Conservation (phyloP, 208 protist genomes). For the Strigomonas culicis region DNA sequence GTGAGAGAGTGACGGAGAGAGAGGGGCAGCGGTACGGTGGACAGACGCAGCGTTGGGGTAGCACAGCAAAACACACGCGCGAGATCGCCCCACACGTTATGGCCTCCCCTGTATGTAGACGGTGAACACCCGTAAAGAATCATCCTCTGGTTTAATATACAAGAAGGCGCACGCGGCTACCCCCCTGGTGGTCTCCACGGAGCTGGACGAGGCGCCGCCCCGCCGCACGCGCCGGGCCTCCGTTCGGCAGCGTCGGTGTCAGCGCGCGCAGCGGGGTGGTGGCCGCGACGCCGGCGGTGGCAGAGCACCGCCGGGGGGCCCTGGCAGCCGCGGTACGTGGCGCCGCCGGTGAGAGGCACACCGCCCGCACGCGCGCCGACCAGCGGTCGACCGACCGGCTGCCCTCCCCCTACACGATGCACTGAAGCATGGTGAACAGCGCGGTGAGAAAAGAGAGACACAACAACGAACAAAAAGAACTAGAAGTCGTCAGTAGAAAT, state of each 20-base stretch:
- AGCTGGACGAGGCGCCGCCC: neutral
- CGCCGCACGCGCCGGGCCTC: neutral
- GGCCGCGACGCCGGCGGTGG: constrained; percentile 7
- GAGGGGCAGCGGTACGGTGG: too few relatives aligned
- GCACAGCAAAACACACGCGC: too few relatives aligned
- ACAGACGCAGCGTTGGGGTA: too few relatives aligned
- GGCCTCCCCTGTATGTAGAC: too few relatives aligned
- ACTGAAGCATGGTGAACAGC: constrained; percentile 7
- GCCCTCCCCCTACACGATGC: constrained; percentile 4
- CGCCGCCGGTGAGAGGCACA: neutral
- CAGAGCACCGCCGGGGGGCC: constrained; percentile 3
- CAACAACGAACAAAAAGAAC: neutral
- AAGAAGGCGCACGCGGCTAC: too few relatives aligned
- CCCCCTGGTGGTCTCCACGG: neutral
- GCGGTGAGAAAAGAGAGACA: neutral
- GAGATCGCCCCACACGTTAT: too few relatives aligned
- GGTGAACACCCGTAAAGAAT: too few relatives aligned
- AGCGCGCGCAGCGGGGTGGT: too few relatives aligned
- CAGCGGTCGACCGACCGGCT: neutral
- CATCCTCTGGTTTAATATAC: too few relatives aligned
- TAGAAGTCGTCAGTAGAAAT: neutral
- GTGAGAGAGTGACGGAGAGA: too few relatives aligned
- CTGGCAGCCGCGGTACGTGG: constrained; percentile 13
- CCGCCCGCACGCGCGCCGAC: constrained; percentile 5
- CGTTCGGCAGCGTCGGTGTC: too few relatives aligned